These are phyloP conservation scores for Apostasia shenzhenica DNA, from an alignment of 106 monocot genomes.

Conservation along the genomic window DNA sequence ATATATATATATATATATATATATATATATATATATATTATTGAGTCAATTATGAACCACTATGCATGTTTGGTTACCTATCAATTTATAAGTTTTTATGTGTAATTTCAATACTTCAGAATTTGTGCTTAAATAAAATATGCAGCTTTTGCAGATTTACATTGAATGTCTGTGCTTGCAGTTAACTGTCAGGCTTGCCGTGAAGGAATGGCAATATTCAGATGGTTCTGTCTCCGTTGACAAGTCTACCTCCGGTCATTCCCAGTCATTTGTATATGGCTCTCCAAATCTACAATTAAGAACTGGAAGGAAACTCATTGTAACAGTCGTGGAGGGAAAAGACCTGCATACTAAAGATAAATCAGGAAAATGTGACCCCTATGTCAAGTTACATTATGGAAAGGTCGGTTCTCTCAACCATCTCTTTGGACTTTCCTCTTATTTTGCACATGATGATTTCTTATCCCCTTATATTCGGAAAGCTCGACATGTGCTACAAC, in stretches of 20 bases:
- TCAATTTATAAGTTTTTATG: no score
- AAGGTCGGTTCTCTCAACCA: conserved; percentile 44
- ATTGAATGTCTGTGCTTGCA: conserved; percentile 10
- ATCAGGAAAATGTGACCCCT: conserved; percentile 78
- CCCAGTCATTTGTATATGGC: conserved; percentile 30
- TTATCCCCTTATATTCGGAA: not conserved
- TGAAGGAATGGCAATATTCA: conserved; percentile 97
- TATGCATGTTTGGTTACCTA: no score
- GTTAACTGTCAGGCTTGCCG: conserved; percentile 57
- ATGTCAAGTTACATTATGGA: conserved; percentile 83
- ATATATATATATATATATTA: no score
- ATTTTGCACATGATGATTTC: not conserved
- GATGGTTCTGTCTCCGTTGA: conserved; percentile 49
- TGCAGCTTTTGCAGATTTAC: no score
- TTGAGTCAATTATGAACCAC: no score
- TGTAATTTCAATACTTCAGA: no score
- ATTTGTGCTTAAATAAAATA: no score
- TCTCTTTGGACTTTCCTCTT: not conserved
- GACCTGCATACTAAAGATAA: conserved; percentile 50
- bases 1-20: no score
- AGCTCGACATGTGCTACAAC: not conserved
- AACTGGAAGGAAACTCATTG: conserved; percentile 78
- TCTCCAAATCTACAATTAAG: conserved; percentile 28
- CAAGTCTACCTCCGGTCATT: conserved; percentile 9
- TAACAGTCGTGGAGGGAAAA: conserved; percentile 68